These are phyloP conservation scores for Sporobolomyces pararoseus DNA, from an alignment of 768 basidiomycete genomes.

Conservation along the genomic window DNA sequence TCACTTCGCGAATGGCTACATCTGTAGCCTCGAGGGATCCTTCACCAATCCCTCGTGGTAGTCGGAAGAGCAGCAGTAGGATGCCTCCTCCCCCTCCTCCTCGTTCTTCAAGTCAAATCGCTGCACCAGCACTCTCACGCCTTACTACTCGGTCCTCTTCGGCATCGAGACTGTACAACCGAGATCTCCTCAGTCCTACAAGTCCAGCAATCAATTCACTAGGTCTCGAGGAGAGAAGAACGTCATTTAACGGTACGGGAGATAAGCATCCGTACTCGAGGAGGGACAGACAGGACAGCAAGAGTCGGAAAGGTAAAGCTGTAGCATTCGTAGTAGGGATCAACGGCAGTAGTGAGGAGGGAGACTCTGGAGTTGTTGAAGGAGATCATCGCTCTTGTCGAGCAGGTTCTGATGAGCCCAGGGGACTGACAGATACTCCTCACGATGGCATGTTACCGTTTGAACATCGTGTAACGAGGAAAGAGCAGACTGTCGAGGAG, in stretches of 20 bases:
- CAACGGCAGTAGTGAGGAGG: constrained; percentile 19
- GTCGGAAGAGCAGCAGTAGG: background rate
- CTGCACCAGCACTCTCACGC: constrained; percentile 1
- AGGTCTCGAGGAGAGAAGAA: background rate
- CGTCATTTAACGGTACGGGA: background rate
- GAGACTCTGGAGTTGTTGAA: constrained; percentile 4
- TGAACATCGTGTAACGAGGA: too few species aligned
- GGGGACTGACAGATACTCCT: too few species aligned
- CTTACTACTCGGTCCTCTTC: constrained; percentile 5
- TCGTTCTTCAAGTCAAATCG: background rate
- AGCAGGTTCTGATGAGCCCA: too few species aligned
- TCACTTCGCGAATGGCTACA: too few species aligned
- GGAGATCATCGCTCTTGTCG: too few species aligned
- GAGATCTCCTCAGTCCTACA: background rate
- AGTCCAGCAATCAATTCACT: background rate
- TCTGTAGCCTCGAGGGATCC: background rate
- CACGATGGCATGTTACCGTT: too few species aligned
- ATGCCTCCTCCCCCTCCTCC: background rate
- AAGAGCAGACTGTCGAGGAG: background rate
- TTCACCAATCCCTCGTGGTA: background rate
- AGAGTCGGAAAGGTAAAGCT: constrained; percentile 21
- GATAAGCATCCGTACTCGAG: background rate
- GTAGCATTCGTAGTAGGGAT: constrained; percentile 36
- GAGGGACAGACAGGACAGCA: background rate
- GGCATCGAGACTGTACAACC: background rate